These are phyloP conservation scores for Phytophthora megakarya DNA, from an alignment of 352 stramenopile genomes.

Conservation along the genomic window DNA sequence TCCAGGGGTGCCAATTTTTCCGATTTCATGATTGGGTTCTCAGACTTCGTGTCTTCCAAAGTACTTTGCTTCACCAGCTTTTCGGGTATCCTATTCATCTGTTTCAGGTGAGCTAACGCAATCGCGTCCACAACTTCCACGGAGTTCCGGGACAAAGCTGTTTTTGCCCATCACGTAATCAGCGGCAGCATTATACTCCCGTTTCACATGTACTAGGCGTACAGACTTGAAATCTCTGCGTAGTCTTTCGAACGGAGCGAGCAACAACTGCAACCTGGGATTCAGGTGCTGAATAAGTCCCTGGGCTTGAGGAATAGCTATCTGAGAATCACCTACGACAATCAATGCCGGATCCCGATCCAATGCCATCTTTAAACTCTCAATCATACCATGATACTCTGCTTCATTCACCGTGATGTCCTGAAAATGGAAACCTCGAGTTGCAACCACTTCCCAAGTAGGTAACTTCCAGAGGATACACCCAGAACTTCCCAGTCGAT, in stretches of 20 bases:
- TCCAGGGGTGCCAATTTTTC: too few species aligned
- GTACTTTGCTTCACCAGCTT: too few species aligned
- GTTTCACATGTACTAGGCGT: slow-evolving; percentile 2
- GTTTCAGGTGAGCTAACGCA: too few species aligned
- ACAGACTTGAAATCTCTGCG: neutral
- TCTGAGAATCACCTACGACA: neutral
- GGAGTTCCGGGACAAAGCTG: too few species aligned
- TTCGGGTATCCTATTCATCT: too few species aligned
- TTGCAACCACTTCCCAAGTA: neutral
- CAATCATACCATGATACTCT: neutral
- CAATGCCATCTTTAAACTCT: neutral
- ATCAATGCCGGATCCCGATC: neutral
- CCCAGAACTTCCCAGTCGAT: neutral
- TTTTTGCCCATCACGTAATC: too few species aligned
- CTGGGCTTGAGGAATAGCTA: slow-evolving; percentile 8
- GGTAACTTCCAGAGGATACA: slow-evolving; percentile 5
- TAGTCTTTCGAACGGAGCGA: neutral
- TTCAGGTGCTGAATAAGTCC: slow-evolving; percentile 7
- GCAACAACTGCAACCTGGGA: neutral
- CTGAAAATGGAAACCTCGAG: neutral
- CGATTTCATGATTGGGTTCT: too few species aligned
- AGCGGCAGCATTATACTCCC: too few species aligned
- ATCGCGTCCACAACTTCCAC: too few species aligned
- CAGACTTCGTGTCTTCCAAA: too few species aligned
- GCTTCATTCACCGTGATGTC: slow-evolving; percentile 2